phyloP scores from a whole-genome alignment of 2,329 filamentous ascomycete species.

The Xylariaceae sp. region DNA sequence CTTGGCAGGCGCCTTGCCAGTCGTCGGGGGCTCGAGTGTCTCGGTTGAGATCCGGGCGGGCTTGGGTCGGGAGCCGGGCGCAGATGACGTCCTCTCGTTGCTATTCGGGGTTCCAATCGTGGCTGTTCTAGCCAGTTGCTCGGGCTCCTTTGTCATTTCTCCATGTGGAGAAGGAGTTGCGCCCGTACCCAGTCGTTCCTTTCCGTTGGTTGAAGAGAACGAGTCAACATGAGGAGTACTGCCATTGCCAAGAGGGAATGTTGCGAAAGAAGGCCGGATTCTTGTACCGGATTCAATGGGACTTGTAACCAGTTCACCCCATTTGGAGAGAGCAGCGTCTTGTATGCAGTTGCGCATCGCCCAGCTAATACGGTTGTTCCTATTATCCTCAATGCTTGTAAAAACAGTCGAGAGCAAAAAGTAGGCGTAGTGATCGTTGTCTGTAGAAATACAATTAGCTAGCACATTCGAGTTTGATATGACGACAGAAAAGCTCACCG shows the following conservation, averaged over 20 bases:
- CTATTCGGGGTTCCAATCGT: conserved; percentile 2
- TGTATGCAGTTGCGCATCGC: conserved; percentile 25
- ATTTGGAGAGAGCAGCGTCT: conserved; percentile 16
- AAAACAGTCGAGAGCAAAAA: conserved; percentile 23
- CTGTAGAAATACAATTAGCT: too few species aligned
- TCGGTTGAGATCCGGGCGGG: conserved; percentile 10
- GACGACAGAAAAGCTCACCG: conserved; percentile 4
- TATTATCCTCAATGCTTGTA: conserved; percentile 20
- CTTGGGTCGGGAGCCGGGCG: neutral
- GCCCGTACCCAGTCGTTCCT: neutral
- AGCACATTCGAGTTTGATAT: neutral
- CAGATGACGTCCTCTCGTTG: neutral
- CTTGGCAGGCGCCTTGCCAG: conserved; percentile 15
- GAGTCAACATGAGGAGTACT: conserved; percentile 1
- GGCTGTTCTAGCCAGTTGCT: conserved; percentile 3
- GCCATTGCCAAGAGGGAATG: neutral
- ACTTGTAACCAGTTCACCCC: conserved; percentile 24
- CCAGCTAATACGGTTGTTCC: conserved; percentile 23
- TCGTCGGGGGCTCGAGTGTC: conserved; percentile 4
- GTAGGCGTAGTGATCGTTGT: conserved; percentile 27
- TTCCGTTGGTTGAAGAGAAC: neutral
- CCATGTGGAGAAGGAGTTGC: conserved; percentile 1
- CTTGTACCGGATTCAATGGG: conserved; percentile 11
- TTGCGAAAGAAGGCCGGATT: too few species aligned
- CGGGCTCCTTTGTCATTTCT: neutral